These are phyloP conservation scores for Kregervanrija fluxuum DNA, from an alignment of 805 yeast species.

Conservation along the genomic window DNA sequence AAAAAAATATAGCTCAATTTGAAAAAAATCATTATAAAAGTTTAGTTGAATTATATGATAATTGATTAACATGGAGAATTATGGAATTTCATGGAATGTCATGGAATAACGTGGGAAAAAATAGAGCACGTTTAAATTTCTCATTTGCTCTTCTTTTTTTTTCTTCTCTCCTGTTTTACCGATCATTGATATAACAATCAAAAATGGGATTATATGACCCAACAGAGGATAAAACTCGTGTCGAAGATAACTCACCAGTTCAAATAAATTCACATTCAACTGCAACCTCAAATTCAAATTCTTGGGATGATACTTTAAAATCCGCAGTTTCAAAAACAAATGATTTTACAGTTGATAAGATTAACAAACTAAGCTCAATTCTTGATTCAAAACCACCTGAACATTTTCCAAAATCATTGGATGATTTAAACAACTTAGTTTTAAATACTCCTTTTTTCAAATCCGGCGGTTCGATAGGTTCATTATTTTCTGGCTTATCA, in stretches of 20 bases:
- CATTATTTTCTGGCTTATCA: neutral
- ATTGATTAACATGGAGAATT: too few relatives aligned
- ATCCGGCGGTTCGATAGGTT: neutral
- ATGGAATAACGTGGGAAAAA: too few relatives aligned
- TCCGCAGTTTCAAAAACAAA: constrained; percentile 10
- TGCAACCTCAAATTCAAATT: neutral
- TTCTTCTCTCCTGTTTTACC: too few relatives aligned
- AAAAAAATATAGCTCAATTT: constrained; percentile 17
- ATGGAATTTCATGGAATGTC: too few relatives aligned
- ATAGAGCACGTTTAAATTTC: too few relatives aligned
- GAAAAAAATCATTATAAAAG: constrained; percentile 16
- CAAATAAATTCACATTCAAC: constrained; percentile 4
- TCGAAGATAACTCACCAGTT: neutral
- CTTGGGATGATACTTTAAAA: constrained; percentile 2
- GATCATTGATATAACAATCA: neutral
- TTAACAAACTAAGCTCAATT: constrained; percentile 3
- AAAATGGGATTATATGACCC: constrained; percentile 11
- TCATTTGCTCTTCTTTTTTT: too few relatives aligned
- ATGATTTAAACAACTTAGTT: too few relatives aligned
- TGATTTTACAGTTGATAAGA: constrained; percentile 9
- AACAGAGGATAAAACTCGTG: constrained; percentile 1
- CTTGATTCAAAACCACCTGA: too few relatives aligned
- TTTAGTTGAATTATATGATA: constrained; percentile 16
- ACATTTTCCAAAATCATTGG: too few relatives aligned
- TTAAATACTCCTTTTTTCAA: too few relatives aligned